Conservation (phyloP, 2,329 filamentous ascomycete species). For the Aspergillus sp. region DNA sequence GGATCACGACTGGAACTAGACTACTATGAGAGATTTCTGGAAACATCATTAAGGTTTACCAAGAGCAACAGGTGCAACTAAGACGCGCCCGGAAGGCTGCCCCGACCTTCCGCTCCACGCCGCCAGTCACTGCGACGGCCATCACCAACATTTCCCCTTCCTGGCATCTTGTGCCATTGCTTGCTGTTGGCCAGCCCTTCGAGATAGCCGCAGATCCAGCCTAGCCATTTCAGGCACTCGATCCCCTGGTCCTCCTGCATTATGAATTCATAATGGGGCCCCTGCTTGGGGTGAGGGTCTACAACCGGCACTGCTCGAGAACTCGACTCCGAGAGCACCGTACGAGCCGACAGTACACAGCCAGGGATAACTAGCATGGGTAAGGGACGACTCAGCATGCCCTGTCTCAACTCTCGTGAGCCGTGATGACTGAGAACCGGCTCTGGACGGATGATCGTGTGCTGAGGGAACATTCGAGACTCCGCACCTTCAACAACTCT, state of each 20-base stretch:
- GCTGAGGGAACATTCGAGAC: not conserved
- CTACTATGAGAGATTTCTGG: not conserved
- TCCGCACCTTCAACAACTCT: not conserved
- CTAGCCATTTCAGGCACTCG: not conserved
- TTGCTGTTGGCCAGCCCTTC: not conserved
- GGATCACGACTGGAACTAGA: too few relatives aligned
- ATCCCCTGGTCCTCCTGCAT: not conserved
- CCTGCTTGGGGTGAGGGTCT: too few relatives aligned
- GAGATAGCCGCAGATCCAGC: not conserved
- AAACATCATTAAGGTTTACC: conserved; percentile 6
- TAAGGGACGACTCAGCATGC: too few relatives aligned
- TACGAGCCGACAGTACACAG: too few relatives aligned
- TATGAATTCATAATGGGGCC: not conserved
- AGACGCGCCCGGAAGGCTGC: not conserved
- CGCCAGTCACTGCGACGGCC: not conserved
- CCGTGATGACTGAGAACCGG: not conserved
- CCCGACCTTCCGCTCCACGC: not conserved
- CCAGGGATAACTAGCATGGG: too few relatives aligned
- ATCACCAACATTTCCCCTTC: not conserved
- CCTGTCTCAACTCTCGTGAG: too few relatives aligned
- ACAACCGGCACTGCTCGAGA: too few relatives aligned
- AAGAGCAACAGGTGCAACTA: not conserved
- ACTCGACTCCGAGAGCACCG: too few relatives aligned
- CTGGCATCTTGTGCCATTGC: not conserved
- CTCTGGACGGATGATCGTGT: not conserved